Conservation (phyloP, 495 filamentous ascomycete species). For the Hypoxylon fragiforme region DNA sequence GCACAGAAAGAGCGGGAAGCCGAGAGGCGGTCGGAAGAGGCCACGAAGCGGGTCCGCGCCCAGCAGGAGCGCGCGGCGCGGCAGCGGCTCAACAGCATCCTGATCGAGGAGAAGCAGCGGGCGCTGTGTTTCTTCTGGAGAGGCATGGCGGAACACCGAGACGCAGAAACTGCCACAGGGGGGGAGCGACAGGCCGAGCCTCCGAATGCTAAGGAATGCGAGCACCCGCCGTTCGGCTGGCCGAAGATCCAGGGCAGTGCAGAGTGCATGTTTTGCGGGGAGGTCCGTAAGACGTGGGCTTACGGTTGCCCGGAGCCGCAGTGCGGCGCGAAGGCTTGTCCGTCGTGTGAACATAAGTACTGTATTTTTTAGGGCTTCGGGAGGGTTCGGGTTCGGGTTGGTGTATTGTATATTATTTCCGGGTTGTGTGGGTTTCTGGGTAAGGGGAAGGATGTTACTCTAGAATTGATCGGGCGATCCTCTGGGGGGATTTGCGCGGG, state of each 20-base stretch:
- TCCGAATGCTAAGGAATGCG: not conserved
- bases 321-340: slow-evolving; percentile 6
- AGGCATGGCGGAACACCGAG: slow-evolving; percentile 14
- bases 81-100: slow-evolving; percentile 11
- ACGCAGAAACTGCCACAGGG: not conserved
- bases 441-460: too few relatives aligned
- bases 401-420: too few relatives aligned
- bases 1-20: slow-evolving; percentile 15
- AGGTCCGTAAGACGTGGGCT: slow-evolving; percentile 4
- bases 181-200: too few relatives aligned
- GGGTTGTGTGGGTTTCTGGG: too few relatives aligned
- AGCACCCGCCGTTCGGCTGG: slow-evolving; percentile 15
- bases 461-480: too few relatives aligned
- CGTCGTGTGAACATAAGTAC: not conserved
- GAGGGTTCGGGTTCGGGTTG: too few relatives aligned
- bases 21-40: slow-evolving; percentile 23
- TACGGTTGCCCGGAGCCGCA: slow-evolving; percentile 6
- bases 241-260: not conserved
- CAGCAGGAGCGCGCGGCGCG: slow-evolving; percentile 24
- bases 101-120: slow-evolving; percentile 22
- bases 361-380: slow-evolving; percentile 1
- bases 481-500: too few relatives aligned
- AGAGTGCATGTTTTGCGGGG: slow-evolving; percentile 14
- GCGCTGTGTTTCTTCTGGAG: slow-evolving; percentile 15
- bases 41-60: slow-evolving; percentile 4